phyloP scores from a whole-genome alignment of 805 yeast species.

The Schwanniomyces sp. region DNA sequence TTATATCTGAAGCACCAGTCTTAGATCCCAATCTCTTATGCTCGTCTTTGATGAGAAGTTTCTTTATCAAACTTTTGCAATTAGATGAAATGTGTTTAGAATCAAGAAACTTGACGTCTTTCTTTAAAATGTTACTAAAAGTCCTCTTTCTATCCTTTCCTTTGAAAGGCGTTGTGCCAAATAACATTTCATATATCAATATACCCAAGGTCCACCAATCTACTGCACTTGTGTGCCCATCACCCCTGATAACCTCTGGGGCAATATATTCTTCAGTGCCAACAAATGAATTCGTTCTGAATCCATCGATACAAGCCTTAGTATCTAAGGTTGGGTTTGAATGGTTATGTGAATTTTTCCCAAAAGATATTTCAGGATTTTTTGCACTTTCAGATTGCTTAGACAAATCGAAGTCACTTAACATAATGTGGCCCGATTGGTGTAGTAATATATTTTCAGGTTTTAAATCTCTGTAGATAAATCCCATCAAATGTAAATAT shows the following conservation, averaged over 20 bases:
- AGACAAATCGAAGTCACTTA: conserved; percentile 92
- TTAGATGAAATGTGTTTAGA: conserved; percentile 62
- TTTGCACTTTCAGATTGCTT: conserved; percentile 81
- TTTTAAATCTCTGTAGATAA: conserved; percentile 91
- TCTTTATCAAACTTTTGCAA: conserved; percentile 79
- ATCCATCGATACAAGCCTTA: conserved; percentile 91
- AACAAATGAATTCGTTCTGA: conserved; percentile 95
- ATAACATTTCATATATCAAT: conserved; percentile 88
- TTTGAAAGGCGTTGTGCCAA: conserved; percentile 95
- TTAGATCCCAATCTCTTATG: conserved; percentile 84
- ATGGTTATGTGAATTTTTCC: conserved; percentile 27
- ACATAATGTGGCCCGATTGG: conserved; percentile 97
- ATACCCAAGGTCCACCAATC: conserved; percentile 99
- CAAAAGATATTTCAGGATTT: conserved; percentile 65
- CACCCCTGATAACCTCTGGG: conserved; percentile 95
- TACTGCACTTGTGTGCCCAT: conserved; percentile 96
- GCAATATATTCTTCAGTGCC: conserved; percentile 99
- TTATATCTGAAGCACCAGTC: conserved; percentile 93
- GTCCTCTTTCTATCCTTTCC: conserved; percentile 88
- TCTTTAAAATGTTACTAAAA: conserved; percentile 80
- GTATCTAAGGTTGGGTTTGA: conserved; percentile 75
- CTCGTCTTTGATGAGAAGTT: conserved; percentile 86
- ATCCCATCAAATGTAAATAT: conserved; percentile 94
- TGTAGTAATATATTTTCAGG: conserved; percentile 95
- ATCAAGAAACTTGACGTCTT: conserved; percentile 80